Conservation (phyloP, 1,139 yeast genomes). For the Hemisphaericaspora lyxosophila region DNA sequence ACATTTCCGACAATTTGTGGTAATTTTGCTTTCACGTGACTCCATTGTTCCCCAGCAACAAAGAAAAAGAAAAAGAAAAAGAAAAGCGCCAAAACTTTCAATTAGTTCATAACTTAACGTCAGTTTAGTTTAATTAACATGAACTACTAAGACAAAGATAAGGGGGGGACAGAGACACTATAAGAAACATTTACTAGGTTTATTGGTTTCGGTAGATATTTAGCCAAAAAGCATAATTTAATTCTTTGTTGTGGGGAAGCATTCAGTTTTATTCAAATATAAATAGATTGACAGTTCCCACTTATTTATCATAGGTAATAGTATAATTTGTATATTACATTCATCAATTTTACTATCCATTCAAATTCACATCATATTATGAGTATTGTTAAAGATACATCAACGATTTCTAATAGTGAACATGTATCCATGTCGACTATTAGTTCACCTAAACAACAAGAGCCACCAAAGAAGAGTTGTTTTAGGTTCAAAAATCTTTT, state of each 20-base stretch:
- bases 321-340: no score
- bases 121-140: no score
- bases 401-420: constrained; percentile 1
- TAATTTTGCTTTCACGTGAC: neutral
- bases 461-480: constrained; percentile 6
- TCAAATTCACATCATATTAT: neutral
- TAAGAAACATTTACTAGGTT: neutral
- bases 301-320: no score
- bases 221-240: neutral
- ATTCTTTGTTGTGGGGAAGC: neutral
- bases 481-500: constrained; percentile 26
- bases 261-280: neutral
- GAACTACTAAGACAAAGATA: no score
- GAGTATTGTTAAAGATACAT: constrained; percentile 3
- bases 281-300: neutral
- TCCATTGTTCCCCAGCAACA: neutral
- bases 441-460: neutral
- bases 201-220: neutral
- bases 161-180: neutral
- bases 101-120: no score
- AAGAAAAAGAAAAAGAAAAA: no score
- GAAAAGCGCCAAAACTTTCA: no score
- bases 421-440: constrained; percentile 4
- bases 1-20: neutral
- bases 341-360: no score